Conservation (phyloP, 2,329 filamentous ascomycete species). For the Hypoxylon sp. region DNA sequence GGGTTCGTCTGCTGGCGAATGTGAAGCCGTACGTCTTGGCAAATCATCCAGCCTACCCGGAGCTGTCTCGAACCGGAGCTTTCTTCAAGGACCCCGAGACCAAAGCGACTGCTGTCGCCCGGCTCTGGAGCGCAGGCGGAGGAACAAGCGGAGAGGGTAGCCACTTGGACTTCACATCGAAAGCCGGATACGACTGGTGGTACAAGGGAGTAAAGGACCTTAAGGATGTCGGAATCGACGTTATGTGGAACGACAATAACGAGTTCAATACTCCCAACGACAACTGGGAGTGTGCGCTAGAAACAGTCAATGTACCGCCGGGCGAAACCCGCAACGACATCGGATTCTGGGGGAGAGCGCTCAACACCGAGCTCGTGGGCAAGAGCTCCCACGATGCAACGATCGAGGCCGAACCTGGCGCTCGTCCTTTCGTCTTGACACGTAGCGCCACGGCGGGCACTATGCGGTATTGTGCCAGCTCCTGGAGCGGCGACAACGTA, state of each 20-base stretch:
- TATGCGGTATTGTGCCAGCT: slow-evolving; percentile 72
- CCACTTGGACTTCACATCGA: slow-evolving; percentile 77
- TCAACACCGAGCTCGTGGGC: slow-evolving; percentile 76
- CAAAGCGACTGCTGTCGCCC: slow-evolving; percentile 61
- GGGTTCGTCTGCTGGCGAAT: slow-evolving; percentile 74
- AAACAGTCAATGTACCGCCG: slow-evolving; percentile 51
- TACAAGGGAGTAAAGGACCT: slow-evolving; percentile 70
- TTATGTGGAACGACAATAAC: slow-evolving; percentile 83
- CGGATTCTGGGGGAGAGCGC: slow-evolving; percentile 72
- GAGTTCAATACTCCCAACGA: slow-evolving; percentile 75
- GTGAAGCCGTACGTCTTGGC: slow-evolving; percentile 76
- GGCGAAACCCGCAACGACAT: slow-evolving; percentile 57
- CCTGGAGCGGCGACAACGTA: slow-evolving; percentile 79
- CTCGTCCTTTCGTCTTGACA: slow-evolving; percentile 73
- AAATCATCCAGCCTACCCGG: slow-evolving; percentile 71
- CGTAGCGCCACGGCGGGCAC: slow-evolving; percentile 75
- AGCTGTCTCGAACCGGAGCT: slow-evolving; percentile 63
- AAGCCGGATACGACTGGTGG: slow-evolving; percentile 75
- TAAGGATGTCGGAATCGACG: slow-evolving; percentile 70
- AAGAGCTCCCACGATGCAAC: slow-evolving; percentile 75
- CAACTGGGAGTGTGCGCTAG: slow-evolving; percentile 68
- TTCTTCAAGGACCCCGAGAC: slow-evolving; percentile 70
- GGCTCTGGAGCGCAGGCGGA: slow-evolving; percentile 76
- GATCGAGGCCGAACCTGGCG: slow-evolving; percentile 62
- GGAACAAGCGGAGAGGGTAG: slow-evolving; percentile 74